Evolutionary conservation across 768 basidiomycete genomes (phyloP).

Genomic region (Leccinum aurantiacum): DNA sequence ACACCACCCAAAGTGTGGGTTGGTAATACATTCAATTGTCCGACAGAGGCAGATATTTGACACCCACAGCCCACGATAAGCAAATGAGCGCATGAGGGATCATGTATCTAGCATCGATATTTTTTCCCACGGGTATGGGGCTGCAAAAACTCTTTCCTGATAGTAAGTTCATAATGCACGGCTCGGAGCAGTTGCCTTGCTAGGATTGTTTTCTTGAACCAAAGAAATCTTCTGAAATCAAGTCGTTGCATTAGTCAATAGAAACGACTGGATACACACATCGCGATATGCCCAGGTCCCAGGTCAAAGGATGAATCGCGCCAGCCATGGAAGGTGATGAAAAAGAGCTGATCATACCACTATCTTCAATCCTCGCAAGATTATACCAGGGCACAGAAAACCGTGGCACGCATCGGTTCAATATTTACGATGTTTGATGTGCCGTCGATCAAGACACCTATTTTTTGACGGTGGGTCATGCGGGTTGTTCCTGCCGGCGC

Average conservation of each 20-base stretch:
- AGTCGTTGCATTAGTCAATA: not conserved
- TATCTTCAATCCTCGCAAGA: too few species aligned
- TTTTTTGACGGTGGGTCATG: not conserved
- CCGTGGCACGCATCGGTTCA: too few species aligned
- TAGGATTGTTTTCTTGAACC: too few species aligned
- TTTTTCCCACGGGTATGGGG: not conserved
- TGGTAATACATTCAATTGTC: not conserved
- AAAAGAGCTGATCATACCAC: not conserved
- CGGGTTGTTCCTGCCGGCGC: constrained; percentile 69
- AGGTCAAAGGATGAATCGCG: not conserved
- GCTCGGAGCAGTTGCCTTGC: not conserved
- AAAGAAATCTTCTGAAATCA: not conserved
- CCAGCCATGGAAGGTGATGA: not conserved
- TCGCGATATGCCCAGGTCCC: not conserved
- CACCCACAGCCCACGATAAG: not conserved
- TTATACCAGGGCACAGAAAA: too few species aligned
- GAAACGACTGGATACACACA: not conserved
- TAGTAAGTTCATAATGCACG: not conserved
- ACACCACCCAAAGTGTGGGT: not conserved
- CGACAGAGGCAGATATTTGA: not conserved
- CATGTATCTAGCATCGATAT: not conserved
- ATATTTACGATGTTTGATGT: too few species aligned
- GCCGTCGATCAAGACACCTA: not conserved
- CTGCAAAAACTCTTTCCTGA: not conserved
- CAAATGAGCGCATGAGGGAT: not conserved